Evolutionary conservation across 257 asterid species (phyloP), one percentile per base, ranked within the genome.

Genomic region (Fraxinus cuspidata): DNA sequence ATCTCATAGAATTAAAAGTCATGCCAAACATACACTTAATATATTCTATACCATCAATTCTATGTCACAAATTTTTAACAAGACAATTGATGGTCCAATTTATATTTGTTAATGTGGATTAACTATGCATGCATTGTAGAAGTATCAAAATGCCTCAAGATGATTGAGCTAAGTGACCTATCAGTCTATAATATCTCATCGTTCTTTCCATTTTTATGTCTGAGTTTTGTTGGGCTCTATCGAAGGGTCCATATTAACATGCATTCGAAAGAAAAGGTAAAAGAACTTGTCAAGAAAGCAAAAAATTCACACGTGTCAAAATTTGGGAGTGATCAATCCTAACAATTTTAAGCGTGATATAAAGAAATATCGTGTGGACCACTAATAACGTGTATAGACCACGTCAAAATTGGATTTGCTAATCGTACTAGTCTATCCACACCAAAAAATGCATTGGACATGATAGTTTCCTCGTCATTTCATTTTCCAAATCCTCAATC

Each of bases 401-500:
- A 9, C 0, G 3, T 23, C 2, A 25, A 60, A 60, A 60, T 23
- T 60, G 31, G 25, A 21, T 21, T 42, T 0, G 3, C 32, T 29
- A 2, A 29, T 2, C 19, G 53, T 44, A 13, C 18, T 44, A 42
- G 4, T 47, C n/a, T 1, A 47, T 47, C 19, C n/a, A 53, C n/a
- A 19, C 7, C 9, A 3, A 18, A 58, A 23, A 60, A 10, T 60
- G 28, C 58, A 60, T 25, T 70, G 18, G 49, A 40, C 72, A 11
- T 19, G 27, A 32, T 38, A 23, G 38, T 23, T 70, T 25, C 13
- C 16, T 27, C 40, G 16, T 64, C 29, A 25, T 31, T 29, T 63
- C 74, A 13, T 35, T 7, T 21, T 66, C 34, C 32, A 49, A 49
- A 63, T 25, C 16, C 58, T 67, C 38, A 60, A 81, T 75, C 71